A percentile compares a stretch with the other conserved stretches of the same genome.
phyloP scores from a whole-genome alignment of 306 rosid genomes.

The Potentilla sterilis region DNA sequence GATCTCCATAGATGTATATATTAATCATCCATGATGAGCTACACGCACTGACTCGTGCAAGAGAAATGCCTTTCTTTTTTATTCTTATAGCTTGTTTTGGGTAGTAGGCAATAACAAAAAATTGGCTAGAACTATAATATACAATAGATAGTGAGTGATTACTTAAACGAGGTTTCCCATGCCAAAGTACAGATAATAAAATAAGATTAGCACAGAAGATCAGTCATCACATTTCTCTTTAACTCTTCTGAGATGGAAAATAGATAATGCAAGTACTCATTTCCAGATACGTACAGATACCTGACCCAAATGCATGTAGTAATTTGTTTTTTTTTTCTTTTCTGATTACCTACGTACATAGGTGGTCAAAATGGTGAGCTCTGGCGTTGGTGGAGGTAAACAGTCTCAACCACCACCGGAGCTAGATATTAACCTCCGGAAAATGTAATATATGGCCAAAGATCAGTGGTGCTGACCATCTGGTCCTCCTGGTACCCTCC shows the following conservation, averaged over 20 bases:
- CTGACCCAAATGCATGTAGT: neutral
- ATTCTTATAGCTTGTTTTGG: neutral
- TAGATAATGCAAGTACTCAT: neutral
- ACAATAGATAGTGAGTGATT: neutral
- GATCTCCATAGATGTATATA: too few species aligned
- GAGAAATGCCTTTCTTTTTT: too few species aligned
- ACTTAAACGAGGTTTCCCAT: neutral
- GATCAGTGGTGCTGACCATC: slow-evolving; percentile 29
- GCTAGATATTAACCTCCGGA: neutral
- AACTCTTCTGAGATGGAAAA: neutral
- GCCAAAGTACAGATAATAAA: neutral
- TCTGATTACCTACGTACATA: neutral
- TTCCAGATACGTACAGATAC: neutral
- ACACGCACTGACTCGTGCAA: too few species aligned
- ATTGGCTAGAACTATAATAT: neutral
- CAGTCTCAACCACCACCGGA: neutral
- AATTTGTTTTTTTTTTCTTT: neutral
- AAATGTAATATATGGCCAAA: neutral
- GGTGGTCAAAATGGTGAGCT: neutral
- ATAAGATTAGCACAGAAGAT: neutral
- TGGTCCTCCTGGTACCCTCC: slow-evolving; percentile 28
- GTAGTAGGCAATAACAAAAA: neutral
- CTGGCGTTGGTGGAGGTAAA: neutral
- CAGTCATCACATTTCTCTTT: neutral
- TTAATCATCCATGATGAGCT: too few species aligned